Base-by-base conservation (phyloP, 2,329 filamentous ascomycete species). In the Thelonectria rubi region DNA sequence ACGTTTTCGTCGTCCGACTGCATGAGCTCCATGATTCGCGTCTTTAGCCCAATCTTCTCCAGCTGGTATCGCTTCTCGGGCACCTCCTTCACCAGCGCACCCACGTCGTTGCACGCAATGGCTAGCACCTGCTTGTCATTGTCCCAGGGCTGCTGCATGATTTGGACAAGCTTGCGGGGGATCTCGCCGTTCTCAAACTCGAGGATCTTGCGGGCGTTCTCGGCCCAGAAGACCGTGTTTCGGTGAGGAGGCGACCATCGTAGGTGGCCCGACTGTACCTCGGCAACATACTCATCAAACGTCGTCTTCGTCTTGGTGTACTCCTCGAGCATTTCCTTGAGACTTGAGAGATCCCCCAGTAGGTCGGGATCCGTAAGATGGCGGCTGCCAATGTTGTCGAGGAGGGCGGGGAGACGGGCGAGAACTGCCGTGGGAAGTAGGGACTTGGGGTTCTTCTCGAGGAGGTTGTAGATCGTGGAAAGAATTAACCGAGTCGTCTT, bases 401-500 rank as follows among this genome's bases (percentile, higher is more conserved):
- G 79, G n/a, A 89, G 79, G 5, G 82, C 78, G 3, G 88, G 94
- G 34, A 98, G 87, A 62, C 93, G 90, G 52, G 92, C 93, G 61
- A 97, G 90, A 20, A 95, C 90, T 1, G 95, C 94, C 3, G 91
- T 90, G 8, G 94, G 94, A 58, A 98, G 88, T 76, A 89, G 79
- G 75, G 91, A 84, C 85, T 91, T 81, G 80, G 86, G 77, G 82
- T 92, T 89, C 63, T 82, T 81, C 46, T 81, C 81, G 39, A 97
- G 87, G 46, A 99, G 88, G 78, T 97, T 98, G 75, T 91, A 86
- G 42, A 99, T 86, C 8, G 94, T 97, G 10, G 93, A 93, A 46
- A 98, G 85, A 47, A 97, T 87, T 55, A 99, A 85, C 30, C 95
- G 89, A 1, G 94, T 98, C 1, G 94, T 98, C 84, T 99, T 99